Evolutionary conservation across 2,329 filamentous ascomycete species (phyloP), one percentile per base, ranked within the genome.

Genomic region (Chrysoporthe cubensis): DNA sequence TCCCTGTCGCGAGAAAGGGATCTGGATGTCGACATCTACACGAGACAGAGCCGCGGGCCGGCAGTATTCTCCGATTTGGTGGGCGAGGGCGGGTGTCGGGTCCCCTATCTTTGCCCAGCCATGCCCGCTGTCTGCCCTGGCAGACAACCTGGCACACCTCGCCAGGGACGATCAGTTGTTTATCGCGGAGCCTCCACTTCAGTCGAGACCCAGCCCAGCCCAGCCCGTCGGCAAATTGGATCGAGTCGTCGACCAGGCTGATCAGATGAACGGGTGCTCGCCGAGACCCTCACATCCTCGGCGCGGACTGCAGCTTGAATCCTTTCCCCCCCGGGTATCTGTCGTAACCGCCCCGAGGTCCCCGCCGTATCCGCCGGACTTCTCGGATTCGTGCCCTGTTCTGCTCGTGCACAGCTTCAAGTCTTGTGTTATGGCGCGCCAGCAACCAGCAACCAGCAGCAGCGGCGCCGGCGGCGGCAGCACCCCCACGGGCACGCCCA

Each of bases 211-310:
- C 26, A 32, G 37, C 26, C 26, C 26, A 9, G 37, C 37, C 37
- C 37, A 52, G 48, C 13, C 26, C n/a, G 26, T 26, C 48, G 48
- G 48, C 48, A 26, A 4, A 52, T 6, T 54, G 21, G 5, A 54
- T 34, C 32, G 50, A 11, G 32, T 54, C 26, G 21, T 16, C 14
- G 50, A 54, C 21, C 50, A 32, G 26, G 9, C 21, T 54, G 50
- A 54, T 54, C 50, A 54, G 50, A 54, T 54, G 50, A 54, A 54
- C 50, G 50, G 50, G 50, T 54, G 21, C 50, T 54, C 50, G 50
- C 50, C 50, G 32, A 54, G 50, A 34, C 50, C 50, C 50, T 11
- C 50, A 9, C 26, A 34, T 21, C 16, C 50, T 54, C 50, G 50
- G 50, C 50, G 32, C 32, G 7, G 32, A 54, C 26, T 54, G 13